These are phyloP conservation scores for Hanseniaspora meyeri DNA, from an alignment of 805 yeast genomes.

Conservation along the genomic window DNA sequence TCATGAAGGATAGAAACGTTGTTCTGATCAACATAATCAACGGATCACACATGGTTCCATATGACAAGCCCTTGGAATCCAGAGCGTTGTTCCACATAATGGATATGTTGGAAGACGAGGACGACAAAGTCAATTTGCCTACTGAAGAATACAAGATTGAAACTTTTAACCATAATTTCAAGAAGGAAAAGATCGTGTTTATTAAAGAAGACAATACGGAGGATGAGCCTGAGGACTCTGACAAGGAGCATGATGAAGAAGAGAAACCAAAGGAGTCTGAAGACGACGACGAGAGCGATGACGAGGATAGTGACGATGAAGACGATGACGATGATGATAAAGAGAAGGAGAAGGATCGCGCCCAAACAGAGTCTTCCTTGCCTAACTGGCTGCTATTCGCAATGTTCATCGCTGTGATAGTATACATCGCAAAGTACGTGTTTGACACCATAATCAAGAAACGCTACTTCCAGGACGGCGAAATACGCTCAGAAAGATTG, in stretches of 20 bases:
- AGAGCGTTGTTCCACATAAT: slow-evolving; percentile 55
- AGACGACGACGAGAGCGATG: slow-evolving; percentile 39
- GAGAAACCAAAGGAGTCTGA: slow-evolving; percentile 18
- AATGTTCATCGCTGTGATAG: background rate
- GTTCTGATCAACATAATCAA: slow-evolving; percentile 62
- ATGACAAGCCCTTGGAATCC: slow-evolving; percentile 57
- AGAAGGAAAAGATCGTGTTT: slow-evolving; percentile 13
- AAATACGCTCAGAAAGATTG: background rate
- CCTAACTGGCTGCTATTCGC: slow-evolving; percentile 2
- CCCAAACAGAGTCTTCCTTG: slow-evolving; percentile 13
- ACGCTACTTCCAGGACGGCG: background rate
- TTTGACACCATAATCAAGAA: background rate
- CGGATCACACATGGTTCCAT: slow-evolving; percentile 91
- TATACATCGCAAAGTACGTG: background rate
- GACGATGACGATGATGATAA: slow-evolving; percentile 15
- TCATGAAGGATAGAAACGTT: slow-evolving; percentile 53
- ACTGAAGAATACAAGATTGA: background rate
- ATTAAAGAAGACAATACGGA: background rate
- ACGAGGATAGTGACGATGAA: slow-evolving; percentile 32
- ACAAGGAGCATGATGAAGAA: slow-evolving; percentile 17
- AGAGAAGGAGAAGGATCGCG: slow-evolving; percentile 14
- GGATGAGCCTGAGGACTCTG: slow-evolving; percentile 33
- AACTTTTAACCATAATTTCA: slow-evolving; percentile 17
- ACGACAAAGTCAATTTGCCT: background rate
- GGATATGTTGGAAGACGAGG: background rate